Evolutionary conservation across 179 eudicot species (phyloP).

Genomic region (Beta corolliflora): DNA sequence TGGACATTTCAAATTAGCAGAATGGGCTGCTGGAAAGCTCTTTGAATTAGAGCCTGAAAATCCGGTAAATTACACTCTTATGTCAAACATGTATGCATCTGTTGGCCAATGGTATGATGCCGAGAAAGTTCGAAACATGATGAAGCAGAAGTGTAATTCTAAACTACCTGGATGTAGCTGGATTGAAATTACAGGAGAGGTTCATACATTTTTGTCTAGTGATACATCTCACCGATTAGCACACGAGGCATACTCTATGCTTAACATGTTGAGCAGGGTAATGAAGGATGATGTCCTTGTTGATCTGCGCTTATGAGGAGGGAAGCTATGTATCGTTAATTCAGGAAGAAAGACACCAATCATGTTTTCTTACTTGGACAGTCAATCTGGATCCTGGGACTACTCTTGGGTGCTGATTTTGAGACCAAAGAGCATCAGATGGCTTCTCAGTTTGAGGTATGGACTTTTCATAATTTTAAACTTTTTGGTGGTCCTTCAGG

Average conservation of each 20-base stretch:
- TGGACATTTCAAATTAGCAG: slow-evolving; percentile 50
- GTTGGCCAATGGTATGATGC: slow-evolving; percentile 52
- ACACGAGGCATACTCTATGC: slow-evolving; percentile 24
- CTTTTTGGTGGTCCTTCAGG: neutral
- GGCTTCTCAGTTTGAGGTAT: slow-evolving; percentile 21
- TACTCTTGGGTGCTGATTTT: too few species aligned
- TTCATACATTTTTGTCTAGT: slow-evolving; percentile 33
- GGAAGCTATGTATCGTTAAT: neutral
- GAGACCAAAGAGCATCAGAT: neutral
- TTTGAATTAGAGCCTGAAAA: slow-evolving; percentile 40
- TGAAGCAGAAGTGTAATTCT: slow-evolving; percentile 32
- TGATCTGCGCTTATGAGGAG: neutral
- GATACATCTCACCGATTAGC: slow-evolving; percentile 32
- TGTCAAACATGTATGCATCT: slow-evolving; percentile 60
- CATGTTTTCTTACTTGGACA: neutral
- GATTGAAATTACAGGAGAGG: slow-evolving; percentile 41
- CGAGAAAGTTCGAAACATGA: slow-evolving; percentile 48
- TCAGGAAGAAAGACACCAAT: neutral
- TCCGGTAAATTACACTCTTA: slow-evolving; percentile 46
- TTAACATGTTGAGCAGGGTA: slow-evolving; percentile 25
- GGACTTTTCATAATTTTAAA: neutral
- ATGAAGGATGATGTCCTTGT: slow-evolving; percentile 27
- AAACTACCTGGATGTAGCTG: slow-evolving; percentile 59
- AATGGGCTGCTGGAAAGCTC: slow-evolving; percentile 57
- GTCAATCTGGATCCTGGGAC: neutral